A percentile compares a stretch with the other conserved stretches of the same genome.
Conservation (phyloP, 148 eudicot genomes). For the Amaranthus hypochondriacus region DNA sequence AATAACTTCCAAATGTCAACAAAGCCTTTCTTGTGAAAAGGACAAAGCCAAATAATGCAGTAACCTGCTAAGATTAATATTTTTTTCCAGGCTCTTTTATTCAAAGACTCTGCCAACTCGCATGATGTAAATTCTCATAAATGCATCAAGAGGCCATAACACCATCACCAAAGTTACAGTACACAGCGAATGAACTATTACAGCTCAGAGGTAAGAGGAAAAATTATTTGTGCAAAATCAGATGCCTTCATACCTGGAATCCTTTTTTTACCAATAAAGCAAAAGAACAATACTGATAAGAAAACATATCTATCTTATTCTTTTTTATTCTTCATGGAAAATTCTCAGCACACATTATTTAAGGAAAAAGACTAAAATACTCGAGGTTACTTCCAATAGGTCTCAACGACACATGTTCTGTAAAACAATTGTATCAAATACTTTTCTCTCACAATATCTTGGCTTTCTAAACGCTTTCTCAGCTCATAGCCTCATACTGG, state of each 20-base stretch:
- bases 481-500: not conserved
- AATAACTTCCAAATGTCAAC: not conserved
- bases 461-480: not conserved
- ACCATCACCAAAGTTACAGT: too few relatives aligned
- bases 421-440: not conserved
- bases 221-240: too few relatives aligned
- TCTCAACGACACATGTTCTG: not conserved
- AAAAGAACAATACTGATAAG: not conserved
- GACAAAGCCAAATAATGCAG: not conserved
- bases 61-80: too few relatives aligned
- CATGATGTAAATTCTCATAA: too few relatives aligned
- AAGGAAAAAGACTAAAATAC: not conserved
- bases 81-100: too few relatives aligned
- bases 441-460: not conserved
- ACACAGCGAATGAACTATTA: too few relatives aligned
- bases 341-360: not conserved
- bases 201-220: too few relatives aligned
- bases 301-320: not conserved
- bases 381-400: not conserved
- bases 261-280: too few relatives aligned
- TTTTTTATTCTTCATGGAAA: not conserved
- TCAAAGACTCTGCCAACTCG: too few relatives aligned
- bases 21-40: not conserved
- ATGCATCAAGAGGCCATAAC: too few relatives aligned
- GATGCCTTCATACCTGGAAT: too few relatives aligned